Evolutionary conservation across 345 rosid species (phyloP), one percentile per base, ranked within the genome.

Genomic region (Brassica juncea): DNA sequence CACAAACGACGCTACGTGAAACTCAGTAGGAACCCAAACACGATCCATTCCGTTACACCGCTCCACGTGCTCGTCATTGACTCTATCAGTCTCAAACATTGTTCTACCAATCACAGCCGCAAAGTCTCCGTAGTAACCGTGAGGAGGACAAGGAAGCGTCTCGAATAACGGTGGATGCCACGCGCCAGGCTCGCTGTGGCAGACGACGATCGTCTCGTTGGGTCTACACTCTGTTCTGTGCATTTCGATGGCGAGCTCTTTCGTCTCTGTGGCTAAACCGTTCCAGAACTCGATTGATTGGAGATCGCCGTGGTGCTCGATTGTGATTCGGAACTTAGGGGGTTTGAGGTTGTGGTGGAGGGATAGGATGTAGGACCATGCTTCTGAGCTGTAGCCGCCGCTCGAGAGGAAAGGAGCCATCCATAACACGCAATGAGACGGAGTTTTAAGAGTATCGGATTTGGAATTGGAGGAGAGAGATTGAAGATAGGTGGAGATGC

Each of bases 141-240:
- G 66, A 2, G 92, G 97, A 14, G 96, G 96, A 77, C 97, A 94
- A 68, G 94, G 96, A 59, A 83, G 76, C 1, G 96, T 94, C 70
- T 94, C 76, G 59, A 90, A 94, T 85, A 94, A 79, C 8, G 97
- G 94, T 0, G 98, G 97, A 68, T 90, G 77, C 97, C 98, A 92
- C 77, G 96, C 98, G 60, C 98, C 94, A 39, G 97, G 98, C 84
- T 92, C 97, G 68, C 98, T 94, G 66, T 92, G 97, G 77, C 98
- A 94, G 16, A 94, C 78, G 25, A 92, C 95, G 49, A 92, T 71
- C 44, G 94, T 94, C 83, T 87, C 88, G 76, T 89, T 86, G 14
- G 74, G 68, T 11, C 57, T 80, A 66, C 98, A 90, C 64, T 85
- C 62, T 1, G 88, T 85, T 35, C 8, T 81, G 60, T 89, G 69